Percentiles rank a stretch among this genome's conserved stretches.
Conservation (phyloP, 345 rosid species). For the Euphorbia pulcherrima region DNA sequence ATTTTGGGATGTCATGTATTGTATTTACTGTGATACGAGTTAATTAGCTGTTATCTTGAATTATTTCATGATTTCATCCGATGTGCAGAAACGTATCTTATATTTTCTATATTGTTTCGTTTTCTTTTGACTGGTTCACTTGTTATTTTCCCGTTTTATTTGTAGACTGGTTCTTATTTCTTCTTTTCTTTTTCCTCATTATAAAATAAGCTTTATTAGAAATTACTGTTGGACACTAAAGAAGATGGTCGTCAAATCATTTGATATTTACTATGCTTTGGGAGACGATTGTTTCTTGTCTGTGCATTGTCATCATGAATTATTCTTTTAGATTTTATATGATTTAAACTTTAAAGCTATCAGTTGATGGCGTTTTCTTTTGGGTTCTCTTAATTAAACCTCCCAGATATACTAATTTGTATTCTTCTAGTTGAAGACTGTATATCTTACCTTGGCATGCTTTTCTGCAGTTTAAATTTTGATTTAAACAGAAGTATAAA, state of each 20-base stretch:
- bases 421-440: background rate
- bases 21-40: background rate
- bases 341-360: background rate
- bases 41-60: background rate
- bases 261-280: background rate
- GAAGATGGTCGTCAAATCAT: background rate
- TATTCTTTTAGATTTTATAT: background rate
- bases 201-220: background rate
- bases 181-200: background rate
- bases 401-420: background rate
- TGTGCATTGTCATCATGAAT: background rate
- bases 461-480: background rate
- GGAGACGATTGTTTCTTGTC: background rate
- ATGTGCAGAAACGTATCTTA: background rate
- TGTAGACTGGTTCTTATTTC: background rate
- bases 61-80: background rate
- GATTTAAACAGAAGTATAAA: background rate
- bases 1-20: conserved; percentile 7
- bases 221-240: background rate
- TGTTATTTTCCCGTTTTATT: background rate
- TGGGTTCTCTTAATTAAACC: background rate
- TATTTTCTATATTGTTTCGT: background rate
- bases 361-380: background rate
- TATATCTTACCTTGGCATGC: background rate
- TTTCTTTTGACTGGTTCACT: background rate